Evolutionary conservation across 2,329 filamentous ascomycete species (phyloP), one percentile per base, ranked within the genome.

Genomic region (Epichloe scottii): DNA sequence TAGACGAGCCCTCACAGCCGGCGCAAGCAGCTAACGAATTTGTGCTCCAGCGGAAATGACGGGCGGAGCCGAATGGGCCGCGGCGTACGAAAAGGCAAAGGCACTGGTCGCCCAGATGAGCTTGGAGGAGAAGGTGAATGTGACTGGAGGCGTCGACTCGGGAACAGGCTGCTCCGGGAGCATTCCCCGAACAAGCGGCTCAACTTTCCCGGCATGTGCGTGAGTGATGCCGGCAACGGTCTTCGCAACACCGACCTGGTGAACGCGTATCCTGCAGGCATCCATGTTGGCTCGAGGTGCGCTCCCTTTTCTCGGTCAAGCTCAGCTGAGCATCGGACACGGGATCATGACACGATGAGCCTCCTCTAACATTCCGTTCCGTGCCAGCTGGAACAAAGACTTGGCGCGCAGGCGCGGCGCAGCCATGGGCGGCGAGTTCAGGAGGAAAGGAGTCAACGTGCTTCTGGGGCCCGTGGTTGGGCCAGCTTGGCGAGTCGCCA

Each of bases 371-470:
- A 26, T 26, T 26, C 8, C 26, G 8, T 26, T 26, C 26, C 26
- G 5, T 14, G 8, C 15, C 23, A 58, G 68, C 48, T 95, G 87
- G 85, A 86, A 91, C 65, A 82, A 81, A 53, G 70, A 77, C 8
- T 74, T 91, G 42, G 80, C 86, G 52, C 81, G 80, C 59, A 70
- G 75, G 48, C 78, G 87, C 47, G 88, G 82, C 34, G 69, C 77
- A 48, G 84, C 82, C 46, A 89, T 94, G 83, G 89, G 83, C 3
- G 71, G 74, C 52, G 89, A 95, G 65, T 86, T 87, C 63, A 78
- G 76, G 54, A 78, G 68, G 41, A 94, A 94, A 65, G 89, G 89
- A 46, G 78, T 89, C 34, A 85, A 94, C 62, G 75, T 93, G 14
- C 77, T 85, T 51, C 74, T 94, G 10, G 89, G 87, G 0, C 89